phyloP scores from a whole-genome alignment of 371 early-diverging fungal genomes.

The Mucor piriformis region DNA sequence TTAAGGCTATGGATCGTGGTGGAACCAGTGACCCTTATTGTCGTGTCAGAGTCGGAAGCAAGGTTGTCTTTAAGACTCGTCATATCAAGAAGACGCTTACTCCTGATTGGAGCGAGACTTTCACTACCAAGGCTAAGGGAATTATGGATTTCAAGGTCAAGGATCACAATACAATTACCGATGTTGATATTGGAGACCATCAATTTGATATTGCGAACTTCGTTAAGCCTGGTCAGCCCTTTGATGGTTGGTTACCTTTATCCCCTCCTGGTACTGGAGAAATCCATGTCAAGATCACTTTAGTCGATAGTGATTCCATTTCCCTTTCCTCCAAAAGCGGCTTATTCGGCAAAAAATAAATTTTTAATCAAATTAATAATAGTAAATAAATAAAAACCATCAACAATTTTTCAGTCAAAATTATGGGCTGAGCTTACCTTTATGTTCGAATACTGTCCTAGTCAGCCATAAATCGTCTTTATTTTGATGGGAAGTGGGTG shows the following conservation, averaged over 20 bases:
- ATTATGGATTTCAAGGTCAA: conserved; percentile 63
- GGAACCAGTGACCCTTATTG: conserved; percentile 69
- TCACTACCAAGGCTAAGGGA: conserved; percentile 34
- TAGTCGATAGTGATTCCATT: conserved; percentile 10
- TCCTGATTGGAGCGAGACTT: conserved; percentile 67
- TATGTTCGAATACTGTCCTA: too few relatives aligned
- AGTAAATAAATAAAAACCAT: not conserved
- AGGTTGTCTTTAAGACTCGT: conserved; percentile 74
- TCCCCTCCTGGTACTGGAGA: conserved; percentile 48
- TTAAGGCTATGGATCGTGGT: conserved; percentile 63
- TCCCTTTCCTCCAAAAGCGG: conserved; percentile 16
- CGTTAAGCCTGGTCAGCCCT: conserved; percentile 40
- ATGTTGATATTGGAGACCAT: conserved; percentile 72
- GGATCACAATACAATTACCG: conserved; percentile 71
- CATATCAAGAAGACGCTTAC: conserved; percentile 77
- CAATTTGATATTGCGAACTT: conserved; percentile 50
- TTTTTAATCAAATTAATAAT: not conserved
- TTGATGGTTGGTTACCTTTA: conserved; percentile 52
- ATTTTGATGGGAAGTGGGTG: too few relatives aligned
- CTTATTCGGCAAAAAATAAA: conserved; percentile 19
- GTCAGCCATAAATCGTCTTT: too few relatives aligned
- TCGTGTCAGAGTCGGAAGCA: conserved; percentile 59
- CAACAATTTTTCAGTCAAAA: too few relatives aligned
- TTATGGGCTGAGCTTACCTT: too few relatives aligned
- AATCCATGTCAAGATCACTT: conserved; percentile 36